Evolutionary conservation across 495 filamentous ascomycete genomes (phyloP).

Genomic region (Daldinia childiae): DNA sequence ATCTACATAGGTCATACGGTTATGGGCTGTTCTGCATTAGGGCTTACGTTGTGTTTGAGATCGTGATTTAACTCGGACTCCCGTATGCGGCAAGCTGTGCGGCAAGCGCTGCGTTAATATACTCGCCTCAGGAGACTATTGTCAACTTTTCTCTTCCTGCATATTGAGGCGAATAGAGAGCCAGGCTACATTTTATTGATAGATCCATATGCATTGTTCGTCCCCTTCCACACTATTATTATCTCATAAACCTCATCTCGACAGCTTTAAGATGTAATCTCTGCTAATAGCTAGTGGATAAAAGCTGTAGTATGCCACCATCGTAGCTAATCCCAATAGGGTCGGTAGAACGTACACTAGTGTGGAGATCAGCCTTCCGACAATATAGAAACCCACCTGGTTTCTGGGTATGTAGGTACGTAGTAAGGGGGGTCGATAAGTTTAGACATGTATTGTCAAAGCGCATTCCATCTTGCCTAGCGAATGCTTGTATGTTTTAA

Average conservation of each 20-base stretch:
- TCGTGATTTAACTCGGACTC: not conserved
- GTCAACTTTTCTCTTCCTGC: not conserved
- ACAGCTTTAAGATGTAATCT: not conserved
- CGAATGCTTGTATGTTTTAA: conserved; percentile 11
- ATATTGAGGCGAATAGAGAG: not conserved
- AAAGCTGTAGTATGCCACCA: conserved; percentile 1
- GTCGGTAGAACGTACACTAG: not conserved
- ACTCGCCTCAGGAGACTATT: not conserved
- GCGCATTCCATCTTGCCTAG: conserved; percentile 7
- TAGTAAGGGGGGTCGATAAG: not conserved
- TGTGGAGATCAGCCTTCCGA: conserved; percentile 10
- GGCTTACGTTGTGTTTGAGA: not conserved
- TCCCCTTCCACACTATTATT: not conserved
- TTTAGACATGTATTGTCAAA: conserved; percentile 8
- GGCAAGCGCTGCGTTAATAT: not conserved
- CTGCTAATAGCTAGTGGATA: not conserved
- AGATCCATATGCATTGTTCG: not conserved
- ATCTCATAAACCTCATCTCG: not conserved
- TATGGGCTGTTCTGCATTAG: not conserved
- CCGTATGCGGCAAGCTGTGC: not conserved
- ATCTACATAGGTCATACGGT: not conserved
- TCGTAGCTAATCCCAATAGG: conserved; percentile 5
- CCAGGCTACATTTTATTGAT: not conserved
- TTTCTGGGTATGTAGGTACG: not conserved
- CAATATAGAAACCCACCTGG: conserved; percentile 3